Base-by-base conservation (phyloP, 768 basidiomycete species). In the Boletus tylopilopsis region DNA sequence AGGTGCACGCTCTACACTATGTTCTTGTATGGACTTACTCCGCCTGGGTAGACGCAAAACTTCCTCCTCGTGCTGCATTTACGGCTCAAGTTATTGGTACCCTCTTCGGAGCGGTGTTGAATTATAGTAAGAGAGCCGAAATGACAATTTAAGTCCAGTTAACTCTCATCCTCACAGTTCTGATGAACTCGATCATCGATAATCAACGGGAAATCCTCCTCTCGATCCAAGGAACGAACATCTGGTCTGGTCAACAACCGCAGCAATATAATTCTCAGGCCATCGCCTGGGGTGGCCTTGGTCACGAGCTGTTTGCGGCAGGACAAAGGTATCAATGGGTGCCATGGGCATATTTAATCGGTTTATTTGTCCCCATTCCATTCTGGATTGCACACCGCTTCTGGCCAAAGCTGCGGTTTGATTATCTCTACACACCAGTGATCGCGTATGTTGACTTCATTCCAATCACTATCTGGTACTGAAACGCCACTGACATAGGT, bases 31-130 rank as follows among this genome's bases (percentile, higher is more conserved):
- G 64, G 72, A 75, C 62, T 74, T 34, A 24, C 23, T 19, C 35
- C 22, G 37, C 10, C 39, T 77, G 43, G 74, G 69, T 3, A 58
- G 75, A 58, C 48, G 55, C 78, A 2, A 85, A 85, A 64, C 76
- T 87, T 36, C 83, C 85, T 23, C 82, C 85, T 21, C 80, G 84
- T 13, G 73, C 76, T 33, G 80, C 84, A 68, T 83, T 86, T 64
- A 60, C 79, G 10, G 80, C 81, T 7, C 85, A 86, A 58, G 69
- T 84, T n/a, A 51, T 59, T 16, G 63, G 63, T 16, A 62, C 63
- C 5, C 47, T 64, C 21, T 36, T 60, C 0, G 63, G 63, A 21
- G 67, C 66, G 2, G 52, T 68, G 29, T 56, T 75, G 36, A 75
- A 75, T 53, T 74, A 66, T 46, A 77, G 80, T 89, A 51, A 63